Conservation (phyloP, 768 basidiomycete genomes). For the Leucosporidium yakuticum region DNA sequence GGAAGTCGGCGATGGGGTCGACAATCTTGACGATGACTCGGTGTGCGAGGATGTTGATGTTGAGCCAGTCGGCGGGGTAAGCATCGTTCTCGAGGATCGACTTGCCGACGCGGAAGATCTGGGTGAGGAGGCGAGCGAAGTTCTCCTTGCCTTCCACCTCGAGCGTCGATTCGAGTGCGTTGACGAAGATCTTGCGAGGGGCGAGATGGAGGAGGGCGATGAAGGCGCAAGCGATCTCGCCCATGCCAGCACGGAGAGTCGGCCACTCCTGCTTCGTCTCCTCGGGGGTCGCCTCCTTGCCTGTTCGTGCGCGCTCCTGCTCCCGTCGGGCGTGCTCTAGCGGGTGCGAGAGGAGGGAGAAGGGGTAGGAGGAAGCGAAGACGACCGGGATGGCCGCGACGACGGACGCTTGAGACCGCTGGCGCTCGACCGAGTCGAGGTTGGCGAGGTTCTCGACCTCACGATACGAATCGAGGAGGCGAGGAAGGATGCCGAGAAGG, state of each 20-base stretch:
- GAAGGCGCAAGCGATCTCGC: conserved; percentile 79
- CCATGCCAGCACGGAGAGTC: conserved; percentile 64
- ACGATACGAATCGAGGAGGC: conserved; percentile 76
- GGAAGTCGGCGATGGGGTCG: conserved; percentile 69
- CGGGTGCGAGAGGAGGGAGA: conserved; percentile 63
- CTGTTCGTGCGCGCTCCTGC: neutral
- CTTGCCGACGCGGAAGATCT: conserved; percentile 71
- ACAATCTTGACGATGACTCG: conserved; percentile 81
- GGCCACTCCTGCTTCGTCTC: conserved; percentile 47
- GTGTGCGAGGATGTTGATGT: conserved; percentile 80
- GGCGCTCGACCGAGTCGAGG: conserved; percentile 62
- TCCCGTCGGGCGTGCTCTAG: conserved; percentile 8
- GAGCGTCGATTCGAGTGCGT: conserved; percentile 69
- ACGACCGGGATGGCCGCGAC: conserved; percentile 64
- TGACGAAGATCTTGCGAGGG: conserved; percentile 65
- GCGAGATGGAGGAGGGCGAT: conserved; percentile 74
- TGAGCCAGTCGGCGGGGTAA: conserved; percentile 85
- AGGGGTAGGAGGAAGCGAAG: conserved; percentile 91
- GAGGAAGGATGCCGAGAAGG: conserved; percentile 72
- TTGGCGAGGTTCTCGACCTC: conserved; percentile 70
- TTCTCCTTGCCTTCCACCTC: conserved; percentile 86
- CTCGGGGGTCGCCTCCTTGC: neutral
- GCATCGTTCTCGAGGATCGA: conserved; percentile 82
- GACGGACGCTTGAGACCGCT: conserved; percentile 55
- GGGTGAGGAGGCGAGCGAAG: conserved; percentile 61